Percentiles rank a stretch among this genome's conserved stretches.
Conservation (phyloP, 306 rosid species). For the Styphnolobium japonicum region DNA sequence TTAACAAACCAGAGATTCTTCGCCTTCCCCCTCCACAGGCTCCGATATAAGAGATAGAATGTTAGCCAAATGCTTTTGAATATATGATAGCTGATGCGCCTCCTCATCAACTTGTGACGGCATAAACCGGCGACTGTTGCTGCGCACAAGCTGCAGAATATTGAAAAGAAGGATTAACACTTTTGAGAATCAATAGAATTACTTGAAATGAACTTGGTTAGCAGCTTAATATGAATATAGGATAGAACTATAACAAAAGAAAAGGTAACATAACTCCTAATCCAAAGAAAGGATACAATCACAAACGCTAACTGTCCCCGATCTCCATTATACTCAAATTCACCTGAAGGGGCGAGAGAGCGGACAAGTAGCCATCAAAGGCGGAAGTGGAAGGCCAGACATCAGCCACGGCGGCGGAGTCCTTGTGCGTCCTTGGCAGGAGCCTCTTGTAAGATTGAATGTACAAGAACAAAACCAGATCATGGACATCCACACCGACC, state of each 20-base stretch:
- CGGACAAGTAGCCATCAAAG: constrained; percentile 95
- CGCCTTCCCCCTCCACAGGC: constrained; percentile 89
- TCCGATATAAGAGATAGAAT: constrained; percentile 88
- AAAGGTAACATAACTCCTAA: neutral
- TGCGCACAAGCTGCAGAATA: constrained; percentile 87
- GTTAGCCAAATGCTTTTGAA: constrained; percentile 91
- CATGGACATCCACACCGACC: constrained; percentile 66
- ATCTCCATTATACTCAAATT: no score
- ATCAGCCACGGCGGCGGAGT: constrained; percentile 87
- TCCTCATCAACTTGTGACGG: constrained; percentile 97
- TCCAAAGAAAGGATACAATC: no score
- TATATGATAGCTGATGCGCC: constrained; percentile 92
- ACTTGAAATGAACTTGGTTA: constrained; percentile 4
- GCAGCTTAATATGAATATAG: neutral
- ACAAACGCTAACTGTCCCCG: no score
- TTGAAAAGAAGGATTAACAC: constrained; percentile 7
- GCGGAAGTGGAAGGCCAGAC: constrained; percentile 99
- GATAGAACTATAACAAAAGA: neutral
- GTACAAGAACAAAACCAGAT: constrained; percentile 86
- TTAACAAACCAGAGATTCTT: constrained; percentile 87
- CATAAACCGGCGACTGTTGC: constrained; percentile 86
- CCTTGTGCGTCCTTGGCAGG: constrained; percentile 93
- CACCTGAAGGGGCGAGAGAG: constrained; percentile 99
- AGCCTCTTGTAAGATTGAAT: constrained; percentile 93
- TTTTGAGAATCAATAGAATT: neutral